Conservation (phyloP, 2,329 filamentous ascomycete species). For the Cordyceps tenuipes region DNA sequence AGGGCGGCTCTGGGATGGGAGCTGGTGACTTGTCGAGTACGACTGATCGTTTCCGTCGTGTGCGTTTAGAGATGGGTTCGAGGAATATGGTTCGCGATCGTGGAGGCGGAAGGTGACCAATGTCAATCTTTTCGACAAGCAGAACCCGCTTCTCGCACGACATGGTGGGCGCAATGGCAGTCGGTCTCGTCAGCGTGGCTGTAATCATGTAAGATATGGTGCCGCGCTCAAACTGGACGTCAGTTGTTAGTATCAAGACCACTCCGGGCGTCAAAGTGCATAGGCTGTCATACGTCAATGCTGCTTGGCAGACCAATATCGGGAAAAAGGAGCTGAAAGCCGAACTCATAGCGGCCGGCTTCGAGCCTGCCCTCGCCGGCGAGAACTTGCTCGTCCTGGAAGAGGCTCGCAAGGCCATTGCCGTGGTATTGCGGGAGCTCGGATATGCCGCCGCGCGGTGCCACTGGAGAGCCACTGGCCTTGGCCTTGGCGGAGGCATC, state of each 20-base stretch:
- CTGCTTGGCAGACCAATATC: slow-evolving; percentile 71
- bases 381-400: slow-evolving; percentile 73
- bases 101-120: slow-evolving; percentile 65
- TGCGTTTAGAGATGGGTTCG: slow-evolving; percentile 71
- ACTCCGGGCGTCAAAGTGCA: neutral
- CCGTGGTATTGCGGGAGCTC: slow-evolving; percentile 53
- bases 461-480: slow-evolving; percentile 36
- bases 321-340: slow-evolving; percentile 65
- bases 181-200: slow-evolving; percentile 81
- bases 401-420: slow-evolving; percentile 71
- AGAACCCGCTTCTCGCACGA: slow-evolving; percentile 75
- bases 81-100: slow-evolving; percentile 77
- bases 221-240: slow-evolving; percentile 78
- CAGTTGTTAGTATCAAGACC: neutral
- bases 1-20: slow-evolving; percentile 31
- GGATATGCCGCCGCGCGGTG: slow-evolving; percentile 30
- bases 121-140: slow-evolving; percentile 75
- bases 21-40: slow-evolving; percentile 31
- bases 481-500: slow-evolving; percentile 51
- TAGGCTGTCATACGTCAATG: slow-evolving; percentile 65
- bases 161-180: slow-evolving; percentile 70
- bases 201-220: slow-evolving; percentile 88
- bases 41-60: slow-evolving; percentile 51
- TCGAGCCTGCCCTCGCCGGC: slow-evolving; percentile 71
- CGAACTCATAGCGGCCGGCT: slow-evolving; percentile 69